phyloP scores from a whole-genome alignment of 495 filamentous ascomycete species.

The Physcia stellaris region DNA sequence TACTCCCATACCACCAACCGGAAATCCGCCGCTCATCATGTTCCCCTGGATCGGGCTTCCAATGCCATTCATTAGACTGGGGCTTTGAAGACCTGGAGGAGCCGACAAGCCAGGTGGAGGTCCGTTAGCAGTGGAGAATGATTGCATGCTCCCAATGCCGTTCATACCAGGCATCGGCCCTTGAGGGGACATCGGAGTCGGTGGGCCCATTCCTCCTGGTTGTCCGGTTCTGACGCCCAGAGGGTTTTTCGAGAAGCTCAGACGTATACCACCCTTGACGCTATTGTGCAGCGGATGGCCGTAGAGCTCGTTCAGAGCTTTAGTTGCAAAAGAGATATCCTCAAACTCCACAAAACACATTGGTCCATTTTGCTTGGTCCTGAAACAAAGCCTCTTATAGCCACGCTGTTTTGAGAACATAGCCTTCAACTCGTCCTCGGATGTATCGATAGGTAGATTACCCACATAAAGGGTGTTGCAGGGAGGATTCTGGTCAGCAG shows the following conservation, averaged over 20 bases:
- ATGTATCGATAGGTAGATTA: constrained; percentile 86
- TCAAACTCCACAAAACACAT: constrained; percentile 99
- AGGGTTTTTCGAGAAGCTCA: constrained; percentile 97
- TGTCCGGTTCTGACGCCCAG: constrained; percentile 80
- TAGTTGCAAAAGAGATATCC: constrained; percentile 85
- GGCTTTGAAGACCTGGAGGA: constrained; percentile 50
- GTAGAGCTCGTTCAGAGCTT: constrained; percentile 83
- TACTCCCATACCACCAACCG: constrained; percentile 7
- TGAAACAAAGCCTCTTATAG: constrained; percentile 90
- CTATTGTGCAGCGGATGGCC: constrained; percentile 82
- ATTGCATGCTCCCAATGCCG: constrained; percentile 42
- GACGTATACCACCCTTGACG: constrained; percentile 90
- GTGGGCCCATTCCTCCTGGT: constrained; percentile 36
- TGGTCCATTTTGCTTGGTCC: constrained; percentile 95
- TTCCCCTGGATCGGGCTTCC: constrained; percentile 14
- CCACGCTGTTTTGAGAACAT: constrained; percentile 90
- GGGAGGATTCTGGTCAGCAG: constrained; percentile 92
- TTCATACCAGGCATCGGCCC: constrained; percentile 31
- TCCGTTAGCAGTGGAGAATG: constrained; percentile 59
- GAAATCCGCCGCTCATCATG: constrained; percentile 22
- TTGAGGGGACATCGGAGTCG: constrained; percentile 36
- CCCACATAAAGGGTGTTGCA: constrained; percentile 98
- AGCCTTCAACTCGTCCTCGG: constrained; percentile 90
- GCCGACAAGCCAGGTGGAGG: constrained; percentile 60
- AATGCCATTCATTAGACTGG: constrained; percentile 26